Evolutionary conservation across 1,139 yeast genomes (phyloP), one percentile per base, ranked within the genome.

Genomic region (Sugiyamaella xylanicola): DNA sequence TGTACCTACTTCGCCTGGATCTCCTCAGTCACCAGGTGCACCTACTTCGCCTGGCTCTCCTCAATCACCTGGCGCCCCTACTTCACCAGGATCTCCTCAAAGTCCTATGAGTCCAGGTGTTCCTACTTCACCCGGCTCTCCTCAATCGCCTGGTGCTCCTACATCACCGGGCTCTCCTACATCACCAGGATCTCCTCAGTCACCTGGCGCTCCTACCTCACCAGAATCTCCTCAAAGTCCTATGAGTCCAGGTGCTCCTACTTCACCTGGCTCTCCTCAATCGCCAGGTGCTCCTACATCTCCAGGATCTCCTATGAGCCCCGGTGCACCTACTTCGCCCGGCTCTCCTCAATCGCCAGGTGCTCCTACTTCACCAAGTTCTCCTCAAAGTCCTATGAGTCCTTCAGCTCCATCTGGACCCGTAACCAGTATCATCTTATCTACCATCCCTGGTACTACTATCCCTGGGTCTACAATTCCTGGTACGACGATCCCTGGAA

Each of bases 381-480:
- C 37, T 32, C 15, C 37, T 32, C 37, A 32, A 13, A 32, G 37
- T 32, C 37, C 29, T 5, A 25, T n/a, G n/a, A n/a, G n/a, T n/a
- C n/a, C 15, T 32, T 50, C 22, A 29, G n/a, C 13, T 20, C 39
- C 22, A 47, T 54, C 15, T 44, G 59, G 39, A 19, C 9, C 36
- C 21, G 54, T 54, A 5, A 47, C 58, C 22, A 53, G 57, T 17
- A 45, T 53, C 16, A 52, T 57, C 19, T 52, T 45, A 4, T 25
- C 56, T 9, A 60, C 64, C 11, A 35, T 55, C 13, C 57, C 61
- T 9, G 66, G 61, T 25, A 58, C 61, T 13, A 60, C 65, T 16
- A 37, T 56, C 3, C 60, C 64, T 25, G 62, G 59, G 2, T 44
- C 62, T n/a, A 58, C 65, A 2, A 55, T 59, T 19, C 59, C 63